These are phyloP conservation scores for Annona cherimola DNA, from an alignment of 164 flowering plant genomes.

Conservation along the genomic window DNA sequence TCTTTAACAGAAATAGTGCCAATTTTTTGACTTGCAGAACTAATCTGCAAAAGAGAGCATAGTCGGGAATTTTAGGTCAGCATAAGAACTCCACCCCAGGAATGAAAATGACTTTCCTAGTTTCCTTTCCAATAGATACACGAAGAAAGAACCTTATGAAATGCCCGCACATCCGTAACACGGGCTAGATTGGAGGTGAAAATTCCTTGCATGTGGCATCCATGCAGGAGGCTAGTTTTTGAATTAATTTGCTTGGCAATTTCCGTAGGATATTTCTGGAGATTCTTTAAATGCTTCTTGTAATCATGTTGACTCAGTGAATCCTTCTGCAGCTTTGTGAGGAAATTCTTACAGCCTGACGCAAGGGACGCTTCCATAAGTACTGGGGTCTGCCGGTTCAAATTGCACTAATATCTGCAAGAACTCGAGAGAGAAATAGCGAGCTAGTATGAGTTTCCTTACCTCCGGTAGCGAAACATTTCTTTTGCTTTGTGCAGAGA, in stretches of 20 bases:
- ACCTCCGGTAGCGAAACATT: neutral
- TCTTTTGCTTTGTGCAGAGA: no score
- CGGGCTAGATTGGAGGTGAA: neutral
- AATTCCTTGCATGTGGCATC: conserved; percentile 3
- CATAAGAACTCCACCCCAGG: neutral
- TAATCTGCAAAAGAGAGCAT: conserved; percentile 21
- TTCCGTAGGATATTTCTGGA: neutral
- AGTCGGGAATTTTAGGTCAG: neutral
- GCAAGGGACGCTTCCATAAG: conserved; percentile 8
- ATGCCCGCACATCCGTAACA: neutral
- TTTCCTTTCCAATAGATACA: neutral
- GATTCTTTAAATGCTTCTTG: neutral
- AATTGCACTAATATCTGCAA: conserved; percentile 8
- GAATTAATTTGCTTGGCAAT: neutral
- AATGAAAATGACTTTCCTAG: neutral
- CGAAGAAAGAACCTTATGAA: conserved; percentile 2
- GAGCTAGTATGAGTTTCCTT: neutral
- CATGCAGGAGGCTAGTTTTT: neutral
- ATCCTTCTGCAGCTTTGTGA: conserved; percentile 2
- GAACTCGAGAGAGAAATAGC: neutral
- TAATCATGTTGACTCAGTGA: neutral
- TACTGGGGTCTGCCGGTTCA: neutral
- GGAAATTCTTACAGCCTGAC: conserved; percentile 5
- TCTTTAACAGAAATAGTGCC: conserved; percentile 11
- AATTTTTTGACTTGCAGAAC: conserved; percentile 11